Conservation (phyloP, 140 eudicot species). For the Senecio squalidus region DNA sequence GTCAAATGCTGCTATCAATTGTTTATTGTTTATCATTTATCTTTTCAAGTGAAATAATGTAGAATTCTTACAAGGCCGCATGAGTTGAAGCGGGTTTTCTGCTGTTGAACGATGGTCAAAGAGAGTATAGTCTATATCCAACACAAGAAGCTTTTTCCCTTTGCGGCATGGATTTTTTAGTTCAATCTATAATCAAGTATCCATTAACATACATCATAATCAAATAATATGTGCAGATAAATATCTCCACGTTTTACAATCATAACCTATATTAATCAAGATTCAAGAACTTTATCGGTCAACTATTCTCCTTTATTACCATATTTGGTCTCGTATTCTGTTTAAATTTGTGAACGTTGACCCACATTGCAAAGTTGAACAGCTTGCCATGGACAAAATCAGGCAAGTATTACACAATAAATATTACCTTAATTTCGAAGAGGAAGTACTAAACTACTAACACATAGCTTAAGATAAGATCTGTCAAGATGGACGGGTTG, state of each 20-base stretch:
- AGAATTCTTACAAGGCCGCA: constrained; percentile 90
- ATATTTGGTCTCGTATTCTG: neutral
- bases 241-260: neutral
- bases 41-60: constrained; percentile 6
- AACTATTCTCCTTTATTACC: neutral
- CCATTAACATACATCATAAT: constrained; percentile 14
- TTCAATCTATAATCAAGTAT: constrained; percentile 50
- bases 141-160: constrained; percentile 88
- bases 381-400: neutral
- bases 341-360: neutral
- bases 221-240: neutral
- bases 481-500: neutral
- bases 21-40: neutral
- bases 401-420: neutral
- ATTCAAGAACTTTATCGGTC: neutral
- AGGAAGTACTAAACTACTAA: no score
- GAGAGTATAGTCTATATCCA: constrained; percentile 94
- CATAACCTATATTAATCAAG: constrained; percentile 6
- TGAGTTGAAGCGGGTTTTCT: constrained; percentile 84
- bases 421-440: neutral
- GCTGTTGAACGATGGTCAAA: constrained; percentile 99
- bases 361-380: neutral
- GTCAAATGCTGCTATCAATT: neutral
- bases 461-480: no score
- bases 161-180: constrained; percentile 84